Percentiles rank a stretch among this genome's conserved stretches.
Conservation (phyloP, 2,329 filamentous ascomycete genomes). For the Ciborinia camelliae region DNA sequence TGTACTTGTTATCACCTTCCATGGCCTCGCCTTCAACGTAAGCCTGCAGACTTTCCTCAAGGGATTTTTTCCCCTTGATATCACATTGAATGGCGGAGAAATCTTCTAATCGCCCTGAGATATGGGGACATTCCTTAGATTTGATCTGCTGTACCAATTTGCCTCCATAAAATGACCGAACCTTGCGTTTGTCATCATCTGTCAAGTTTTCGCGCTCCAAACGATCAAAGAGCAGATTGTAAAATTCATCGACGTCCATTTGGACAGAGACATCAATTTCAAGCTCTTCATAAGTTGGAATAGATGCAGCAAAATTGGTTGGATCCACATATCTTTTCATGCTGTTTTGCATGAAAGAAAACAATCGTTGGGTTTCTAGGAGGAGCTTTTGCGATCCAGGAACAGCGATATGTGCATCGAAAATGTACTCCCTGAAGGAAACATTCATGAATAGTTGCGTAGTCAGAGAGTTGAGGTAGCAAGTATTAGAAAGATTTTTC, state of each 20-base stretch:
- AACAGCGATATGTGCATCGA: conserved; percentile 57
- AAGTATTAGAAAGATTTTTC: conserved; percentile 91
- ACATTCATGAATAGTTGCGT: conserved; percentile 97
- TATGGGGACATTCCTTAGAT: conserved; percentile 89
- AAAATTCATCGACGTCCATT: conserved; percentile 99
- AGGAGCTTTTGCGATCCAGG: conserved; percentile 64
- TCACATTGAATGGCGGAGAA: conserved; percentile 96
- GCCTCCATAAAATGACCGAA: conserved; percentile 85
- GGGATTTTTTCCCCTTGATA: conserved; percentile 82
- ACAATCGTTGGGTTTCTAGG: conserved; percentile 73
- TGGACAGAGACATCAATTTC: conserved; percentile 84
- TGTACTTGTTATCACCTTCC: conserved; percentile 99
- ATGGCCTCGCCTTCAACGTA: conserved; percentile 95
- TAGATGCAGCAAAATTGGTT: conserved; percentile 65
- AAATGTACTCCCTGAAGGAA: conserved; percentile 79
- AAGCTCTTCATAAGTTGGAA: conserved; percentile 78
- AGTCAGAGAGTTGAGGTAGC: conserved; percentile 92
- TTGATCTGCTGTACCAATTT: conserved; percentile 92
- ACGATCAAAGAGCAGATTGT: conserved; percentile 86
- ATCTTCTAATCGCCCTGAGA: conserved; percentile 84
- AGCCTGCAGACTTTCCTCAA: conserved; percentile 87
- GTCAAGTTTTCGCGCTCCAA: conserved; percentile 79
- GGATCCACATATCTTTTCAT: conserved; percentile 73
- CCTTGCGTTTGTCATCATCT: conserved; percentile 63
- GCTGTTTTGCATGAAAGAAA: conserved; percentile 81